Evolutionary conservation across 2,329 filamentous ascomycete species (phyloP).

Genomic region (Colletotrichum graminicola): DNA sequence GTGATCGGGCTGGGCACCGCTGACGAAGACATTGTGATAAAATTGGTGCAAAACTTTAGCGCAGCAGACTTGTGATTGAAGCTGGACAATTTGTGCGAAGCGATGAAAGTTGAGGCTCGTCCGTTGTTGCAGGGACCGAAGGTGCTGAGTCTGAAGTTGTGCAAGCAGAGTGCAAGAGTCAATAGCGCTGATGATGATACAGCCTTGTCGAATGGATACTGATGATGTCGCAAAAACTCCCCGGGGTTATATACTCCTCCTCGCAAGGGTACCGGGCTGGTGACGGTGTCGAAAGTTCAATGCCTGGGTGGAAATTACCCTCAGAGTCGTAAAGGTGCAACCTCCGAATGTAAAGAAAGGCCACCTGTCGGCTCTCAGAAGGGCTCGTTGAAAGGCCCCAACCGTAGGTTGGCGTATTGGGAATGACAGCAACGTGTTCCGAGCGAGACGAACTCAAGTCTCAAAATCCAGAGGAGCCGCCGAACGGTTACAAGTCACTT

Average conservation of each 20-base stretch:
- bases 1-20: conserved; percentile 26
- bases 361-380: conserved; percentile 15
- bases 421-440: conserved; percentile 34
- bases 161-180: not conserved
- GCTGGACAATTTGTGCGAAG: not conserved
- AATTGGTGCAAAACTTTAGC: not conserved
- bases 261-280: not conserved
- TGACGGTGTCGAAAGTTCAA: not conserved
- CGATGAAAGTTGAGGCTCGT: not conserved
- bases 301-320: too few relatives aligned
- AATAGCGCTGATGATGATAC: not conserved
- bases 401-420: not conserved
- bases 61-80: too few relatives aligned
- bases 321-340: not conserved
- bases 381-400: not conserved
- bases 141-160: too few relatives aligned
- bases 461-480: not conserved
- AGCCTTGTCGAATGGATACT: not conserved
- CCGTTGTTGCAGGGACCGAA: not conserved
- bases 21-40: conserved; percentile 38
- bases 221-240: not conserved
- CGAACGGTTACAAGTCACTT: not conserved
- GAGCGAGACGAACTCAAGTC: conserved; percentile 11
- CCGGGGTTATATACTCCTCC: not conserved
- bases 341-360: conserved; percentile 3